Base-by-base conservation (phyloP, 2,329 filamentous ascomycete genomes). In the Exophiala bonariae region DNA sequence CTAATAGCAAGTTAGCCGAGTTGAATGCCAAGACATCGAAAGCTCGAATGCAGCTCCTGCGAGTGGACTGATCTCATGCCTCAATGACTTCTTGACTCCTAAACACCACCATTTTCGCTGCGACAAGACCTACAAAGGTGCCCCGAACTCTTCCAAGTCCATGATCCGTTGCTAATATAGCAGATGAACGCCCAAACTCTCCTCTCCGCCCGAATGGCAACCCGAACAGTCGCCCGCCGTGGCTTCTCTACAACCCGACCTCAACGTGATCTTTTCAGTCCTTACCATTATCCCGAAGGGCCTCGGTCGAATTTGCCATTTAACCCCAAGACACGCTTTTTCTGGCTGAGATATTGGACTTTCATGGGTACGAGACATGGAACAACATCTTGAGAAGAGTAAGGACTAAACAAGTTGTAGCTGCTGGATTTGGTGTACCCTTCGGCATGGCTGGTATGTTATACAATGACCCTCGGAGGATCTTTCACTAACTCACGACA, bases 271-370 rank as follows among this genome's bases (percentile, higher is more conserved):
- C 76, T 95, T 69, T 82, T 79, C 63, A 95, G 89, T 69, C 91
- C 91, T 57, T 96, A 95, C 85, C 93, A 99, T 81, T 99, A 99
- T 79, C 86, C 92, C 63, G 92, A 97, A 79, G 93, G 92, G 59
- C 88, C 92, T 66, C 87, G 89, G 74, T 85, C 81, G 79, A 97
- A 96, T 82, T 75, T 99, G 59, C 93, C 93, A 60, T 99, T 99
- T 84, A 95, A 99, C 81, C 87, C 93, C 60, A 80, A 89, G 76
- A 92, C 85, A 68, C 88, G 84, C 75, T 87, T 80, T 76, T 99
- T 99, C 71, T 81, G 77, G 59, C 55, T 89, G 61, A 80, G 85
- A 74, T 99, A 87, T 84, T 95, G 89, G 86, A 68, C 68, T 56
- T 93, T 87, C 77, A 85, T 85, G 80, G 70, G 85, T 87, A 67